These are phyloP conservation scores for Cladosporium sp. DNA, from an alignment of 2,329 filamentous ascomycete genomes.

Conservation along the genomic window DNA sequence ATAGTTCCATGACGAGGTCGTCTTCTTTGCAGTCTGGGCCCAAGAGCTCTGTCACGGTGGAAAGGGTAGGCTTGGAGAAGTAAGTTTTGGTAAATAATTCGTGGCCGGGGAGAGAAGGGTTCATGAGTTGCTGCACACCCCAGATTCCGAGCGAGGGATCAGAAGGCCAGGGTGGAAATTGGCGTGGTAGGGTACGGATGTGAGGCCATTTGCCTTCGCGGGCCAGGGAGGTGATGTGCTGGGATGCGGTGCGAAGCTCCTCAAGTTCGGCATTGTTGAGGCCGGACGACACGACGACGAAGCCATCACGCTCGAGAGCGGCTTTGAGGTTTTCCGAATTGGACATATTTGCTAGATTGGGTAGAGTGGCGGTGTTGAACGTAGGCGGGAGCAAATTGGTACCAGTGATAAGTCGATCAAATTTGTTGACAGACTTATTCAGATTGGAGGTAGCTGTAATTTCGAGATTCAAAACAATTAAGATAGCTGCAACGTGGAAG, in stretches of 20 bases:
- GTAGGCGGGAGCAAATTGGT: neutral
- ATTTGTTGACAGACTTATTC: neutral
- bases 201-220: constrained; percentile 76
- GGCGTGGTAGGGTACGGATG: constrained; percentile 82
- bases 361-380: neutral
- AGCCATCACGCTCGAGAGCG: constrained; percentile 61
- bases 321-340: neutral
- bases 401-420: neutral
- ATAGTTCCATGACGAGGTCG: constrained; percentile 81
- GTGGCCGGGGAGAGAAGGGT: constrained; percentile 65
- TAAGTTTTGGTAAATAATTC: constrained; percentile 68
- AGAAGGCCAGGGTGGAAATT: constrained; percentile 84
- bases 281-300: constrained; percentile 69
- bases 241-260: constrained; percentile 62
- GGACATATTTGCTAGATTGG: neutral
- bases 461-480: neutral
- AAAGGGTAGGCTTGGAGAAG: constrained; percentile 67
- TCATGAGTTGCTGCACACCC: constrained; percentile 84
- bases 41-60: constrained; percentile 66
- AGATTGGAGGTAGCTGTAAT: neutral
- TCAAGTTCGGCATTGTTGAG: constrained; percentile 60
- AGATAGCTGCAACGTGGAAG: neutral
- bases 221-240: constrained; percentile 60
- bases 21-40: constrained; percentile 43
- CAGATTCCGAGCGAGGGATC: constrained; percentile 68